Conservation (phyloP, 495 filamentous ascomycete genomes). For the Platismatia glauca region DNA sequence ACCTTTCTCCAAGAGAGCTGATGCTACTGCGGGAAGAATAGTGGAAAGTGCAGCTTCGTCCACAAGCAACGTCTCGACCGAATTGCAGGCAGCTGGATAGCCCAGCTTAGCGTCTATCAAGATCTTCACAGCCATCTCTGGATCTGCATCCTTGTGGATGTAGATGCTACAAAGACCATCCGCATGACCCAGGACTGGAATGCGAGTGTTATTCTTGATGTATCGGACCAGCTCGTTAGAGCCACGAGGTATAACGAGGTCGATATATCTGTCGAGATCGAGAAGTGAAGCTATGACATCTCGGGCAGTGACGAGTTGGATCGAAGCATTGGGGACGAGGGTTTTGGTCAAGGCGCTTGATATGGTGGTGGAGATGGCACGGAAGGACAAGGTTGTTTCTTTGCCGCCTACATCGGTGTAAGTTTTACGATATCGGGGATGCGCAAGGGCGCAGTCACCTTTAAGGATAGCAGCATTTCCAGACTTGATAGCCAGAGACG, state of each 20-base stretch:
- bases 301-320: conserved; percentile 87
- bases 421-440: accelerated
- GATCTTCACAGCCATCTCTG: conserved; percentile 61
- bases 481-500: conserved; percentile 93
- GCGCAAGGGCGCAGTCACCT: conserved; percentile 34
- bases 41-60: conserved; percentile 60
- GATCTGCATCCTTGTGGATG: conserved; percentile 70
- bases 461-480: conserved; percentile 97
- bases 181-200: conserved; percentile 93
- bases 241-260: conserved; percentile 90
- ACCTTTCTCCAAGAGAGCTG: conserved; percentile 61
- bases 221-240: conserved; percentile 87
- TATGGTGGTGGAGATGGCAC: conserved; percentile 78
- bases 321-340: conserved; percentile 71
- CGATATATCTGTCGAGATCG: conserved; percentile 73
- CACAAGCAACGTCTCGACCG: conserved; percentile 79
- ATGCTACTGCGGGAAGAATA: conserved; percentile 61
- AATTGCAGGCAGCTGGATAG: conserved; percentile 96
- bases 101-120: conserved; percentile 85
- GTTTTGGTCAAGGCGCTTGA: conserved; percentile 67
- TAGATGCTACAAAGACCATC: conserved; percentile 91
- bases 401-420: conserved; percentile 62
- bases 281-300: conserved; percentile 82
- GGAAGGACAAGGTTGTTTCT: conserved; percentile 88
- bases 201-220: conserved; percentile 82